Evolutionary conservation across 1,139 yeast genomes (phyloP).

Genomic region (Neolecta irregularis): DNA sequence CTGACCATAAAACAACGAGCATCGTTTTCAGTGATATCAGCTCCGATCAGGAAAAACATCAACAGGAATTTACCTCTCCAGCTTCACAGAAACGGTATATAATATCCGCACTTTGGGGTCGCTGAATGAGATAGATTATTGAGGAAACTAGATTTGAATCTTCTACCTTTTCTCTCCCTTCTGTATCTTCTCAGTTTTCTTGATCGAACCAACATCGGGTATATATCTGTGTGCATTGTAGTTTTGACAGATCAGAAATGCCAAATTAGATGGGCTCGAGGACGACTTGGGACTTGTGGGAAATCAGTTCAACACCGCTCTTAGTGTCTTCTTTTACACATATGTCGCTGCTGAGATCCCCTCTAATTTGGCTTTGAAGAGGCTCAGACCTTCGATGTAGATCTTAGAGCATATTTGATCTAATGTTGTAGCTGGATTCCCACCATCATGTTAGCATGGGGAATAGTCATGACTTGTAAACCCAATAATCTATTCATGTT

Average conservation of each 20-base stretch:
- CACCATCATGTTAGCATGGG: conserved; percentile 18
- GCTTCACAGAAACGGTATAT: too few species aligned
- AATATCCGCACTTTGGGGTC: too few species aligned
- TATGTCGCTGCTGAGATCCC: conserved; percentile 52
- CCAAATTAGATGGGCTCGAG: conserved; percentile 40
- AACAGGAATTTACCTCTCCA: too few species aligned
- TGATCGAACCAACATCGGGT: conserved; percentile 47
- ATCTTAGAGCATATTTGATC: too few species aligned
- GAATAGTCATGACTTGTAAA: conserved; percentile 42
- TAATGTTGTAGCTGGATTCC: conserved; percentile 26
- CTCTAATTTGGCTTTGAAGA: conserved; percentile 47
- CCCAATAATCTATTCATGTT: too few species aligned
- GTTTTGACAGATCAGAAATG: too few species aligned
- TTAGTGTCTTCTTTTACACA: conserved; percentile 57
- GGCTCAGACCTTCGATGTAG: conserved; percentile 48
- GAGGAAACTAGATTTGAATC: conserved; percentile 36
- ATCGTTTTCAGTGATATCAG: too few species aligned
- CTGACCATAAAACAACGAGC: too few species aligned
- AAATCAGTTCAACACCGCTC: conserved; percentile 39
- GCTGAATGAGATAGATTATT: too few species aligned
- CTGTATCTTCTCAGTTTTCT: conserved; percentile 46
- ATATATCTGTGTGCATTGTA: too few species aligned
- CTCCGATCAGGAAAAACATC: too few species aligned
- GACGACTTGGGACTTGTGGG: conserved; percentile 33
- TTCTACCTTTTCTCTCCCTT: conserved; percentile 40